Evolutionary conservation across 192 early-diverging fungal species (phyloP), one percentile per base, ranked within the genome.

Genomic region (Coemansia sp.): DNA sequence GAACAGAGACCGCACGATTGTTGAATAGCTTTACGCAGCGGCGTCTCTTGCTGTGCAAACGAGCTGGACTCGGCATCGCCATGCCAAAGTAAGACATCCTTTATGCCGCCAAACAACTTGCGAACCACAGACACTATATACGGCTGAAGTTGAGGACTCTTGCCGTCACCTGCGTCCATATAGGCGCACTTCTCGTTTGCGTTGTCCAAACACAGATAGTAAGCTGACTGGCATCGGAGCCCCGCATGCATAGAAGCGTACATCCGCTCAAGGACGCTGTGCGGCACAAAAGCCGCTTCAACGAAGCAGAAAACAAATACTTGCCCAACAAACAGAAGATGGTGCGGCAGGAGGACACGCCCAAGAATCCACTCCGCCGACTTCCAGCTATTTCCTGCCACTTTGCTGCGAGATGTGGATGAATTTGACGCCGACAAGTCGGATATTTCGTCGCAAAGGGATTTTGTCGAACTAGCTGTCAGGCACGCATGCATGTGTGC

Each of bases 271-370:
- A 71, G 4, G 20, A 79, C 72, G 41, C 44, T 52, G 1, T 18
- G 45, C 14, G 71, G 64, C 9, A 71, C 44, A 57, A 64, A 62
- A 16, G 21, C 7, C 24, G 38, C 60, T 0, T 35, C 39, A 21
- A 74, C 46, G 20, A 64, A 65, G 48, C 65, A 44, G 62, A 34
- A 43, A 38, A 62, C 23, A 60, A 59, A 73, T 30, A 67, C 60
- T 15, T 68, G 77, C 15, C 63, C 62, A 38, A 79, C 51, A 62
- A 67, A 48, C 18, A 79, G 52, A 1, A 79, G 62, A 26, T 79
- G 77, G 24, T 79, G 72, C 12, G 77, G 77, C 61, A 74, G 44
- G 15, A 79, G 62, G 33, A 69, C 16, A 6, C 46, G 44, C 5
- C 55, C 62, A 51, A 79, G 64, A 15, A 49, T 41, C 67, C 72